Evolutionary conservation across 805 yeast genomes (phyloP).

Genomic region (Wickerhamomyces silvicola): DNA sequence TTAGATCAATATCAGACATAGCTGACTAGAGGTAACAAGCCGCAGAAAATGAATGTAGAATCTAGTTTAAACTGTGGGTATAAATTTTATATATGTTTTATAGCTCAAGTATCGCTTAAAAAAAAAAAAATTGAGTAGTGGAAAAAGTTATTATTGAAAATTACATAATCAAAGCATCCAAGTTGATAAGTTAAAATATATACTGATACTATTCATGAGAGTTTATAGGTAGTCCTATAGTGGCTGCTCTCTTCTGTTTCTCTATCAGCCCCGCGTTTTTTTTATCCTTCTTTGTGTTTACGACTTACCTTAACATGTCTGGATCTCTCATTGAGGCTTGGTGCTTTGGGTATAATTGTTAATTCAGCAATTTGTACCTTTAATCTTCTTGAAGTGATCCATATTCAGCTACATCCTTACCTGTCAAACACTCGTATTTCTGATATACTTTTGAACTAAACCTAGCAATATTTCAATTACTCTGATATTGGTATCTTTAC

Average conservation of each 20-base stretch:
- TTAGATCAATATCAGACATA: slow-evolving; percentile 1
- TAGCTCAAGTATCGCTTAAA: too few species aligned
- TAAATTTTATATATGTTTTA: too few species aligned
- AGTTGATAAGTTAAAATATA: too few species aligned
- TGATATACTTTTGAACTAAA: slow-evolving; percentile 47
- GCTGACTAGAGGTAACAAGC: background rate
- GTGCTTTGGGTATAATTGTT: slow-evolving; percentile 69
- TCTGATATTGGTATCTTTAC: slow-evolving; percentile 54
- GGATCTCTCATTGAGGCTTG: slow-evolving; percentile 51
- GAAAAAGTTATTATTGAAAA: too few species aligned
- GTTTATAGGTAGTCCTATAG: too few species aligned
- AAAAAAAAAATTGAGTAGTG: too few species aligned
- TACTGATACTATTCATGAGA: background rate
- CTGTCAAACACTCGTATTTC: slow-evolving; percentile 44
- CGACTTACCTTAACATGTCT: slow-evolving; percentile 4
- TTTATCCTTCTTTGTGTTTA: background rate
- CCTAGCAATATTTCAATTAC: slow-evolving; percentile 59
- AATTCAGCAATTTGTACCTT: slow-evolving; percentile 62
- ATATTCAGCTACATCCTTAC: slow-evolving; percentile 53
- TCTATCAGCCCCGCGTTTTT: too few species aligned
- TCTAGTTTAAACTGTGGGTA: too few species aligned
- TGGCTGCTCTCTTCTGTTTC: too few species aligned
- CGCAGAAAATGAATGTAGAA: background rate
- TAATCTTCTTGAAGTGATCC: slow-evolving; percentile 44
- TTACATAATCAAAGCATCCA: too few species aligned